Conservation (phyloP, 208 protist species). For the Entamoeba dispar region DNA sequence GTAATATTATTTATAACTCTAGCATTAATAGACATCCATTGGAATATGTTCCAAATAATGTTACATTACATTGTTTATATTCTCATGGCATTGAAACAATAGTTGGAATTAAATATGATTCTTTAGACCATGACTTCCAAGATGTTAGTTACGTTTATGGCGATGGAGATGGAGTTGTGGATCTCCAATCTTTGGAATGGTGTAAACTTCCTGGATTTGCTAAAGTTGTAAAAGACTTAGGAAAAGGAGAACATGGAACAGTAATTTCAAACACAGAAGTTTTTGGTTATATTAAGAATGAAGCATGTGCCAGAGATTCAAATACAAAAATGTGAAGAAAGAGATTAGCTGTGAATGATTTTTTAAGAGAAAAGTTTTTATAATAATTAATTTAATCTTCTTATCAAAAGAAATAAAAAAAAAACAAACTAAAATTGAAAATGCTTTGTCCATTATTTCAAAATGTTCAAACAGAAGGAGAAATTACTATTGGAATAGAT, state of each 20-base stretch:
- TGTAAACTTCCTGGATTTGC: not conserved
- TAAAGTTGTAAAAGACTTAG: not conserved
- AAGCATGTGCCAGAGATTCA: too few relatives aligned
- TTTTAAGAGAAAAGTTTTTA: too few relatives aligned
- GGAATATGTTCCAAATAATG: not conserved
- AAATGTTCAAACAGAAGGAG: not conserved
- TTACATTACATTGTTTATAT: not conserved
- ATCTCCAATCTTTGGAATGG: not conserved
- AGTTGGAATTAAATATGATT: not conserved
- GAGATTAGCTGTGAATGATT: too few relatives aligned
- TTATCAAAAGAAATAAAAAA: too few relatives aligned
- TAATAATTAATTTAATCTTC: too few relatives aligned
- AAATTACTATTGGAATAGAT: slow-evolving; percentile 59
- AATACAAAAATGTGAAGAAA: too few relatives aligned
- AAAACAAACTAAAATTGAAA: too few relatives aligned
- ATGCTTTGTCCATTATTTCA: not conserved
- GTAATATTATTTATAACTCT: not conserved
- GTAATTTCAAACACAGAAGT: not conserved
- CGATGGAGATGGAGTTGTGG: not conserved
- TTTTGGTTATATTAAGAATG: too few relatives aligned
- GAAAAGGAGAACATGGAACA: not conserved
- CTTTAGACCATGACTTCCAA: not conserved
- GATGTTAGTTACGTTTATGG: not conserved
- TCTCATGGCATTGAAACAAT: not conserved
- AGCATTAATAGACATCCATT: not conserved